phyloP scores from a whole-genome alignment of 441 rosid genomes.

The Gossypium armourianum region DNA sequence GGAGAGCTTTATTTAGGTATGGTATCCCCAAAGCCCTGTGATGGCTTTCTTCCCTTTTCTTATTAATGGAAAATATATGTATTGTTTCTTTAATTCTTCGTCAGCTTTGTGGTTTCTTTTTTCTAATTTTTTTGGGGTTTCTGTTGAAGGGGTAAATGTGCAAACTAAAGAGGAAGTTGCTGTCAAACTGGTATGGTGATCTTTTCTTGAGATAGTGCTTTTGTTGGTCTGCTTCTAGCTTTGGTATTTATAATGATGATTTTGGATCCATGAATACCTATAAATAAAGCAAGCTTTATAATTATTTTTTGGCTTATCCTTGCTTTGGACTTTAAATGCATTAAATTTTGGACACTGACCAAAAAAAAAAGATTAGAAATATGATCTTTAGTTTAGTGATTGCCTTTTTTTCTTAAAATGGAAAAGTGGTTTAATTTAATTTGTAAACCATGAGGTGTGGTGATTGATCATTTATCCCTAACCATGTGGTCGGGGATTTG shows the following conservation, averaged over 20 bases:
- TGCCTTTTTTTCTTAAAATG: neutral
- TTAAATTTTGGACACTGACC: neutral
- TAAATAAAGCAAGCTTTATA: neutral
- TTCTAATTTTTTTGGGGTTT: neutral
- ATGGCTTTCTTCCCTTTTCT: neutral
- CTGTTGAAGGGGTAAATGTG: constrained; percentile 61
- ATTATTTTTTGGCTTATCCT: neutral
- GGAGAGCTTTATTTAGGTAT: constrained; percentile 87
- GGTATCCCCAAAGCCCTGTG: constrained; percentile 1
- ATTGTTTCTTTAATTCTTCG: neutral
- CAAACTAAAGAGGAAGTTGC: constrained; percentile 98
- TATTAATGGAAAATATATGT: neutral
- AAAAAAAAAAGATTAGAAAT: neutral
- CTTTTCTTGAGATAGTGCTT: neutral
- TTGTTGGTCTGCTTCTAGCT: neutral
- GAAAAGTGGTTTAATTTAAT: no score
- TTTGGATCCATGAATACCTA: neutral
- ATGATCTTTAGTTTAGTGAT: neutral
- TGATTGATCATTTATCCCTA: no score
- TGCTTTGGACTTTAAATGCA: constrained; percentile 2
- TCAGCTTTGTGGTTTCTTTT: constrained; percentile 1
- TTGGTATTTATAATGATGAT: neutral
- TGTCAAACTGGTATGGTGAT: constrained; percentile 65
- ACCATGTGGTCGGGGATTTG: no score
- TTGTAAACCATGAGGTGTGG: no score